Evolutionary conservation across 1,284 basidiomycete genomes (phyloP), one percentile per base, ranked within the genome.

Genomic region (Puccinia hordei): DNA sequence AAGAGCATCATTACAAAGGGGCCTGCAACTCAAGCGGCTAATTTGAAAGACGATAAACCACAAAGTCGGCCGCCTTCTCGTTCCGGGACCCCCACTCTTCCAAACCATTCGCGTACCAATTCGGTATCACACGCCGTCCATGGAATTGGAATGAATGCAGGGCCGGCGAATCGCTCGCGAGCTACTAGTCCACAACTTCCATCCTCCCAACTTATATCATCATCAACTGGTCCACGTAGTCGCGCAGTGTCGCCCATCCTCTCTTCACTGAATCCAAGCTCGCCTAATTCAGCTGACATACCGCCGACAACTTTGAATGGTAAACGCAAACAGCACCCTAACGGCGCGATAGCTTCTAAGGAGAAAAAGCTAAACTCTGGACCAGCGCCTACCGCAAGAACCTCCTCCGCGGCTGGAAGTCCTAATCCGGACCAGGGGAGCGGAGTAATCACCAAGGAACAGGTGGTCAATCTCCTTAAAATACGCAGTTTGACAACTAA

Each of bases 261-360:
- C 22, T 2, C 46, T 19, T 55, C 69, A 35, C 27, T 55, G 30
- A 73, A 44, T 53, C 35, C 59, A 10, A 24, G 12, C 19, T 65
- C 71, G 13, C 78, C 78, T 13, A 55, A 41, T 12, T 35, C 61
- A 0, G 33, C 57, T 9, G 49, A 41, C 30, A 6, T 27, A 12
- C 1, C 35, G 27, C 38, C 13, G 49, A 66, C 59, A n/a, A 63
- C 22, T 5, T 22, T 57, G 13, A 72, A 53, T 44, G 59, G 68
- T 2, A 80, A 80, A 73, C 78, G 78, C 10, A 80, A 80, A 55
- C 69, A 73, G 12, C 78, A 55, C 27, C 61, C 61, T 6, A 77
- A 41, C 27, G 71, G 71, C 15, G 44, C 66, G 15, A 59, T 73
- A 10, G 38, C 41, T 4, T 59, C 53, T 19, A 80, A 80, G 61